Evolutionary conservation across 1,284 basidiomycete genomes (phyloP).

Genomic region (Trichosporon faecale): DNA sequence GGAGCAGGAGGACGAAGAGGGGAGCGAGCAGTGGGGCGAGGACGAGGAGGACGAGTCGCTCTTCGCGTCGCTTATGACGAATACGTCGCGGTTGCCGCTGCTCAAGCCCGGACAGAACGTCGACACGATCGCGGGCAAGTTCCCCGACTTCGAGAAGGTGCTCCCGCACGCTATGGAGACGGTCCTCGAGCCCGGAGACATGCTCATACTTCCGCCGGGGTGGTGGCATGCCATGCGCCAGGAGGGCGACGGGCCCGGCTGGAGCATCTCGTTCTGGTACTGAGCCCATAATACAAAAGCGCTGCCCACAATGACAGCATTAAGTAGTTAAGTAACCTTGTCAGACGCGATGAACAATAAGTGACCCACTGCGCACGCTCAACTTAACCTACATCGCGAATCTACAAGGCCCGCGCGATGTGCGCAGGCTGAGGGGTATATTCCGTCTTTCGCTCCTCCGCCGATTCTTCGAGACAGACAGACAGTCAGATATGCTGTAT

Average conservation of each 20-base stretch:
- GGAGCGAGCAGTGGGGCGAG: too few relatives aligned
- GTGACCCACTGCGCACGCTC: background rate
- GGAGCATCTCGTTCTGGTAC: slow-evolving; percentile 53
- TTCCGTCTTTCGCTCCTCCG: background rate
- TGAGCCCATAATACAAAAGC: slow-evolving; percentile 14
- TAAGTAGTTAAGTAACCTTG: background rate
- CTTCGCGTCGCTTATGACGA: slow-evolving; percentile 46
- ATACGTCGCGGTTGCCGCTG: slow-evolving; percentile 53
- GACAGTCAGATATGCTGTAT: background rate
- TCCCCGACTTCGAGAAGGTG: slow-evolving; percentile 59
- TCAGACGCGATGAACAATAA: background rate
- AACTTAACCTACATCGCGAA: background rate
- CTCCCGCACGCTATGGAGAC: slow-evolving; percentile 64
- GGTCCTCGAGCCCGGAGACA: slow-evolving; percentile 72
- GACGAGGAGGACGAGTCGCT: slow-evolving; percentile 4
- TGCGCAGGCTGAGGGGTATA: background rate
- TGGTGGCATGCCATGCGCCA: slow-evolving; percentile 93
- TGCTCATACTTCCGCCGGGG: slow-evolving; percentile 79
- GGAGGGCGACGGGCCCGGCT: slow-evolving; percentile 56
- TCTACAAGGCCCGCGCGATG: background rate
- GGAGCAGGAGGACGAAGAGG: background rate
- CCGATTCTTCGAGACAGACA: background rate
- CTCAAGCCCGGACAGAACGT: slow-evolving; percentile 26
- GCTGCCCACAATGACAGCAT: background rate
- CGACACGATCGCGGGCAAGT: slow-evolving; percentile 21